phyloP scores from a whole-genome alignment of 352 stramenopile genomes.

The Pythium inflatum region DNA sequence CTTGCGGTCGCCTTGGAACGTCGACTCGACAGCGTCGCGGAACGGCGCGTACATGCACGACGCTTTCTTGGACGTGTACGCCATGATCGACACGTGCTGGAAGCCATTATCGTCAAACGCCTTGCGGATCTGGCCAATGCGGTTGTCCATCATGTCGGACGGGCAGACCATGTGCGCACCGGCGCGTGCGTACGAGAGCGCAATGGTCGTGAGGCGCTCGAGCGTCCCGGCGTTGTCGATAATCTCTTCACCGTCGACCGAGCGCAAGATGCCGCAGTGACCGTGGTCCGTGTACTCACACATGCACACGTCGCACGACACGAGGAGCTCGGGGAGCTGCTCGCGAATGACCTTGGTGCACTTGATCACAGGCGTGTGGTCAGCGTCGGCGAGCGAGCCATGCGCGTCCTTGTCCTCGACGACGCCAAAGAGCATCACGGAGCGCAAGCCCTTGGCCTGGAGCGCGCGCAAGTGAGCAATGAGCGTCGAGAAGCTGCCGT shows the following conservation, averaged over 20 bases:
- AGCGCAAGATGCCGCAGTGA: slow-evolving; percentile 81
- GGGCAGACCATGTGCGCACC: slow-evolving; percentile 98
- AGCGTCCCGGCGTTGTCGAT: slow-evolving; percentile 98
- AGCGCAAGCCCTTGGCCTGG: slow-evolving; percentile 74
- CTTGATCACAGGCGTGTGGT: slow-evolving; percentile 79
- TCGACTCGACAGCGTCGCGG: slow-evolving; percentile 97
- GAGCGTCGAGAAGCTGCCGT: slow-evolving; percentile 73
- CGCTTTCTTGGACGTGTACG: slow-evolving; percentile 99
- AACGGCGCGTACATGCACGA: slow-evolving; percentile 96
- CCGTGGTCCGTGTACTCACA: slow-evolving; percentile 92
- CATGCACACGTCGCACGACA: slow-evolving; percentile 90
- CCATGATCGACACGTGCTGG: slow-evolving; percentile 98
- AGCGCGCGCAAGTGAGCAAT: slow-evolving; percentile 72
- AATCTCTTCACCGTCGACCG: slow-evolving; percentile 93
- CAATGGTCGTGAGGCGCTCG: slow-evolving; percentile 95
- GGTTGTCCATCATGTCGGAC: slow-evolving; percentile 97
- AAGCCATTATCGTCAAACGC: slow-evolving; percentile 96
- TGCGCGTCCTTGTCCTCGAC: slow-evolving; percentile 82
- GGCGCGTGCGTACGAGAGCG: slow-evolving; percentile 94
- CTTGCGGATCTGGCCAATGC: slow-evolving; percentile 95
- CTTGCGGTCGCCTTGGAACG: slow-evolving; percentile 94
- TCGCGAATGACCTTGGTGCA: slow-evolving; percentile 66
- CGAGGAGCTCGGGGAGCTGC: slow-evolving; percentile 74
- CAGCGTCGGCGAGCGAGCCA: slow-evolving; percentile 74
- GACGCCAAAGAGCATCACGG: slow-evolving; percentile 90